Evolutionary conservation across 2,329 filamentous ascomycete genomes (phyloP).

Genomic region (Chaetomium olivaceum): DNA sequence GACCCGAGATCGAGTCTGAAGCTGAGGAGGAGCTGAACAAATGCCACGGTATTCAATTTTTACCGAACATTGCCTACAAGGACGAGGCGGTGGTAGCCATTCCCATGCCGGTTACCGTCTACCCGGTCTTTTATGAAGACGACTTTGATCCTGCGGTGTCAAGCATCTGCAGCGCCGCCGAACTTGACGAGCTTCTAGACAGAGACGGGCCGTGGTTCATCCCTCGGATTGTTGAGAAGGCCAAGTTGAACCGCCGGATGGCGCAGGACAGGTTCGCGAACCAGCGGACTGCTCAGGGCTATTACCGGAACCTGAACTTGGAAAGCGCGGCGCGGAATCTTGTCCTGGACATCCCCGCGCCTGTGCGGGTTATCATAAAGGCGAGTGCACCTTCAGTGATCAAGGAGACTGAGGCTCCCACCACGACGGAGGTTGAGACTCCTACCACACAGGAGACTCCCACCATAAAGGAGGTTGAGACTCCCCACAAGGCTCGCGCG

Average conservation of each 20-base stretch:
- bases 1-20: not conserved
- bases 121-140: conserved; percentile 19
- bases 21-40: not conserved
- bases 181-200: conserved; percentile 3
- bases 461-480: no score
- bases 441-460: not conserved
- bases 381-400: not conserved
- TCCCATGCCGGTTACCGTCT: not conserved
- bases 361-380: not conserved
- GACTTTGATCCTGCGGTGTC: conserved; percentile 22
- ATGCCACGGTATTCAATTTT: not conserved
- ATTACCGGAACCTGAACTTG: conserved; percentile 2
- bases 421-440: not conserved
- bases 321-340: conserved; percentile 10
- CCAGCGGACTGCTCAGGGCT: not conserved
- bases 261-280: conserved; percentile 7
- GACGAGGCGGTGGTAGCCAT: not conserved
- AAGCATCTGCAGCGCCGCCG: not conserved
- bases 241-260: not conserved
- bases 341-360: not conserved
- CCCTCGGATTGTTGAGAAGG: conserved; percentile 12
- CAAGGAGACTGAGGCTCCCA: not conserved
- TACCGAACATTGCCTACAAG: not conserved
- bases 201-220: conserved; percentile 16
- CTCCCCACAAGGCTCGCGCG: not conserved